Conservation (phyloP, 768 basidiomycete genomes). For the Tephrocybe sp. region DNA sequence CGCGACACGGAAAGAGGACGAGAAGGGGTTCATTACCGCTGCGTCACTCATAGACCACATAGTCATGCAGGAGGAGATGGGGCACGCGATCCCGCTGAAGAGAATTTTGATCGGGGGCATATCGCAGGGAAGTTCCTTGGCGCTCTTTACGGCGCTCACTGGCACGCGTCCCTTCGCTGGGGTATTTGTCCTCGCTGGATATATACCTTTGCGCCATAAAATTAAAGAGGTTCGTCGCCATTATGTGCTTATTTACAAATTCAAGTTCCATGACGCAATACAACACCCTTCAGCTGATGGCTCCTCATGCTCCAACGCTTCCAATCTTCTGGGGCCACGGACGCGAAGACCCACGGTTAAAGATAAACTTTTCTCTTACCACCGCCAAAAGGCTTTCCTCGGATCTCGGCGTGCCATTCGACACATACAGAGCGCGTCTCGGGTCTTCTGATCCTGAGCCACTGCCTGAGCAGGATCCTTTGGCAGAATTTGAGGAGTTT, state of each 20-base stretch:
- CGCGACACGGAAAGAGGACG: constrained; percentile 54
- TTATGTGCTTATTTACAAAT: too few species aligned
- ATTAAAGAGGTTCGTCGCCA: constrained; percentile 47
- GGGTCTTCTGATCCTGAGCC: not conserved
- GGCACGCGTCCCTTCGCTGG: constrained; percentile 54
- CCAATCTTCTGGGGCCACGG: constrained; percentile 82
- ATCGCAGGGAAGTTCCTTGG: constrained; percentile 67
- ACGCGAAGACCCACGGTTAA: constrained; percentile 57
- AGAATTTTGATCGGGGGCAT: constrained; percentile 76
- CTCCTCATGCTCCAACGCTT: constrained; percentile 43
- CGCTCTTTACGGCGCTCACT: constrained; percentile 56
- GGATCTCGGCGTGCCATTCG: constrained; percentile 42
- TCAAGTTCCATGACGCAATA: constrained; percentile 4
- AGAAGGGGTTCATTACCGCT: constrained; percentile 47
- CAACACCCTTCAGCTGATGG: constrained; percentile 47
- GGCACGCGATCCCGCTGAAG: constrained; percentile 51
- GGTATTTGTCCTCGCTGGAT: constrained; percentile 59
- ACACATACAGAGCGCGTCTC: not conserved
- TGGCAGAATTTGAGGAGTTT: constrained; percentile 7
- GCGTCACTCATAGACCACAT: constrained; percentile 52
- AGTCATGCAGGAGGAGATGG: constrained; percentile 54
- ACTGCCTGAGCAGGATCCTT: not conserved
- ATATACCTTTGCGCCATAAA: constrained; percentile 56
- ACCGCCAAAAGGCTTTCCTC: constrained; percentile 49
- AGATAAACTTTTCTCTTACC: constrained; percentile 43